Evolutionary conservation across 495 filamentous ascomycete genomes (phyloP).

Genomic region (Aeminium ludgeri): DNA sequence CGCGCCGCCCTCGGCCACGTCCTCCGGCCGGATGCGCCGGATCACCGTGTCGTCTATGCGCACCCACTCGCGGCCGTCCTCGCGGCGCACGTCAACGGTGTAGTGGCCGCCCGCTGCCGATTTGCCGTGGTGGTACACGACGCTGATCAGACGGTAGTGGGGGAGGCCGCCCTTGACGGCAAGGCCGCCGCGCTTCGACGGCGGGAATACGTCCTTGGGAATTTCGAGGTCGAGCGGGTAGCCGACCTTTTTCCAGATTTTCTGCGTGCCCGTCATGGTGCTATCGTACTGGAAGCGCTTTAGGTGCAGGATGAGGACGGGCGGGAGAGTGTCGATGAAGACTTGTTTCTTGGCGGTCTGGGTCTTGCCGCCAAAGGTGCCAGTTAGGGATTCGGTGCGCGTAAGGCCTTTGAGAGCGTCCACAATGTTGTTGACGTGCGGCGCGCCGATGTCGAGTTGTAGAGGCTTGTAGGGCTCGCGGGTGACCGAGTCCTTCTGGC

Average conservation of each 20-base stretch:
- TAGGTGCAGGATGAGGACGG: conserved; percentile 83
- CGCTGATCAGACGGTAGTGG: conserved; percentile 71
- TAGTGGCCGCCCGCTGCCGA: conserved; percentile 91
- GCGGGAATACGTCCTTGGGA: conserved; percentile 78
- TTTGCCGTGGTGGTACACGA: conserved; percentile 95
- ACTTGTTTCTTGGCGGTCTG: conserved; percentile 78
- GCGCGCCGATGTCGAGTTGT: conserved; percentile 80
- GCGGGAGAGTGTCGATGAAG: conserved; percentile 82
- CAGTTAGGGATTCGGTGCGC: conserved; percentile 64
- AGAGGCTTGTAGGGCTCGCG: conserved; percentile 86
- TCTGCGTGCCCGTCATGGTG: conserved; percentile 65
- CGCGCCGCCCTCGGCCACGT: conserved; percentile 73
- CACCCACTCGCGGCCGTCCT: conserved; percentile 89
- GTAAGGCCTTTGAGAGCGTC: conserved; percentile 81
- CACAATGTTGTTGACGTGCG: conserved; percentile 71
- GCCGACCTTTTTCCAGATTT: conserved; percentile 96
- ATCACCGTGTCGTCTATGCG: conserved; percentile 89
- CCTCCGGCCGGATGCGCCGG: conserved; percentile 66
- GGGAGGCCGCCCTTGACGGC: conserved; percentile 48
- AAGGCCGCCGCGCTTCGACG: conserved; percentile 47
- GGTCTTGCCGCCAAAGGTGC: conserved; percentile 62
- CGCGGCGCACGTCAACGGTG: conserved; percentile 85
- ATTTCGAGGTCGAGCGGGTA: conserved; percentile 92
- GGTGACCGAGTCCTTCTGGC: conserved; percentile 77
- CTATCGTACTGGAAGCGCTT: conserved; percentile 96